Percentiles rank a stretch among this genome's conserved stretches.
Evolutionary conservation across 2,329 filamentous ascomycete genomes (phyloP).

Genomic region (Colletotrichum salicis): DNA sequence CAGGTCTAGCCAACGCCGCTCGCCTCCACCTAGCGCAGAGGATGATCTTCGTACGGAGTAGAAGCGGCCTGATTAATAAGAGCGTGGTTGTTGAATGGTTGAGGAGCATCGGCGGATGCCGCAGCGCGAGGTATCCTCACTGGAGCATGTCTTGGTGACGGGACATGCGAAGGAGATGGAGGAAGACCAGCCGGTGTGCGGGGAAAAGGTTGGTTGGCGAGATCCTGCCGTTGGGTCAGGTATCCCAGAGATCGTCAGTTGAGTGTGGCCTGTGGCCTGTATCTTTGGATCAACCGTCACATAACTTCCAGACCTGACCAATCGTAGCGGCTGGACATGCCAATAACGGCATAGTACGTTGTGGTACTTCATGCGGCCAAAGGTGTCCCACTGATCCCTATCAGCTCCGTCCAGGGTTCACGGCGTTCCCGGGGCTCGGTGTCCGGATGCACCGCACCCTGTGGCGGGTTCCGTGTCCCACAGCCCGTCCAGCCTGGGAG

Average conservation of each 20-base stretch:
- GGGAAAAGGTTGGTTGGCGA: constrained; percentile 12
- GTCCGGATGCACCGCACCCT: constrained; percentile 24
- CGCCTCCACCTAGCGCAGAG: background rate
- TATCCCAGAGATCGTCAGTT: constrained; percentile 15
- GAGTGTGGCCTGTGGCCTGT: constrained; percentile 6
- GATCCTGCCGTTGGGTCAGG: constrained; percentile 25
- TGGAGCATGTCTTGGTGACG: constrained; percentile 12
- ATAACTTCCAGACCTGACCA: constrained; percentile 2
- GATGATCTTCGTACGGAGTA: background rate
- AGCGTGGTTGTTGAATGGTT: background rate
- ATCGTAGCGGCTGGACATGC: constrained; percentile 34
- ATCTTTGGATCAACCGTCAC: constrained; percentile 9
- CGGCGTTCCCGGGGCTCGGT: constrained; percentile 25
- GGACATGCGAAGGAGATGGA: constrained; percentile 1
- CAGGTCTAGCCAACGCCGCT: constrained; percentile 22
- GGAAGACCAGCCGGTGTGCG: constrained; percentile 14
- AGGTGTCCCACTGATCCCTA: constrained; percentile 23
- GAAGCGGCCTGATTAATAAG: background rate
- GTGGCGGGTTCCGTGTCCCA: constrained; percentile 13
- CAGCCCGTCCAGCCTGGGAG: background rate
- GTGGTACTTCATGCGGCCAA: constrained; percentile 30
- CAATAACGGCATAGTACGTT: constrained; percentile 33
- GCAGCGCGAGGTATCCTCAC: background rate
- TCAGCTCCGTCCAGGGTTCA: constrained; percentile 27
- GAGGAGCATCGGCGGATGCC: constrained; percentile 5